These are phyloP conservation scores for Podospora australis DNA, from an alignment of 495 filamentous ascomycete genomes.

Conservation along the genomic window DNA sequence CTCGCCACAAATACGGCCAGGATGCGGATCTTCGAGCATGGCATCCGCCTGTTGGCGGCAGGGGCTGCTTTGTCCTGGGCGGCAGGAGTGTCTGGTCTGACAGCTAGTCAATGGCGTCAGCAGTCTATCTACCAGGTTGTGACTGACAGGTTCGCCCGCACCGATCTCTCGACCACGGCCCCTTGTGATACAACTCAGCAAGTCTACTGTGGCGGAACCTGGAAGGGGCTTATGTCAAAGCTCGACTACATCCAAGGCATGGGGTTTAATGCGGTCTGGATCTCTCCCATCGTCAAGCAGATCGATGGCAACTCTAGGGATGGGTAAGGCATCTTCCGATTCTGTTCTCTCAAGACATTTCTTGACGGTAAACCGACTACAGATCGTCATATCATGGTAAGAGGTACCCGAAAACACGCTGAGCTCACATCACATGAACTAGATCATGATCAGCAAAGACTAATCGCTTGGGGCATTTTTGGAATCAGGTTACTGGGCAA, in stretches of 20 bases:
- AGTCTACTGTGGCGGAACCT: constrained; percentile 72
- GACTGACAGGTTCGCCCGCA: constrained; percentile 68
- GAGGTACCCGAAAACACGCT: no score
- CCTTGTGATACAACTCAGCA: constrained; percentile 40
- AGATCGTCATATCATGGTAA: constrained; percentile 60
- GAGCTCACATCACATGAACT: no score
- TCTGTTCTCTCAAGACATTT: background rate
- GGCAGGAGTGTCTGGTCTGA: constrained; percentile 10
- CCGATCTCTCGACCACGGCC: constrained; percentile 56
- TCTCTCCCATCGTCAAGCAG: constrained; percentile 65
- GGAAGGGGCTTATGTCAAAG: constrained; percentile 62
- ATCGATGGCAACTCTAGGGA: constrained; percentile 45
- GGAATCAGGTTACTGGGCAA: constrained; percentile 75
- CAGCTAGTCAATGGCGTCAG: constrained; percentile 38
- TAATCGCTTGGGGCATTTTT: no score
- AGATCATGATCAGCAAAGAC: no score
- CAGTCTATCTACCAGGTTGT: constrained; percentile 69
- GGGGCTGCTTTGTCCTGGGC: background rate
- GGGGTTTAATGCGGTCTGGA: constrained; percentile 83
- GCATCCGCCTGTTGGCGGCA: constrained; percentile 3
- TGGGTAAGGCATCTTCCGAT: constrained; percentile 47
- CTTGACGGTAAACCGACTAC: background rate
- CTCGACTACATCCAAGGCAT: constrained; percentile 68
- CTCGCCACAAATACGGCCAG: no score
- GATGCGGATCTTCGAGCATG: constrained; percentile 3